Base-by-base conservation (phyloP, 192 early-diverging fungal species). In the Dispira simplex region DNA sequence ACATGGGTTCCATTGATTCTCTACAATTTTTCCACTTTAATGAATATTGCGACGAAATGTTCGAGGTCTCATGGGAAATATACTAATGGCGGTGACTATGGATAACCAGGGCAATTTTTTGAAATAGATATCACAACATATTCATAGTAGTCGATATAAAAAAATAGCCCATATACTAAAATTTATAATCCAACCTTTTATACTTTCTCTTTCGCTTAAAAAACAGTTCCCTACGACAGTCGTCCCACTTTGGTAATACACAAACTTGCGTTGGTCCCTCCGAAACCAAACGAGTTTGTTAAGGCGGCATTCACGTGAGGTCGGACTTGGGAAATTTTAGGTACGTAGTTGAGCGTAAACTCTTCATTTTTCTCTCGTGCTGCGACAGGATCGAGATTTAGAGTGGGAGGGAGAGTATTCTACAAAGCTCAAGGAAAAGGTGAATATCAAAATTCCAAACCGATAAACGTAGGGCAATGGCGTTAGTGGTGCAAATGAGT, bases 241-340 rank as follows among this genome's bases (percentile, higher is more conserved):
- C 13, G 3, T 23, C 23, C n/a, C 13, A 27, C n/a, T 44, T 80
- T 83, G 9, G 78, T 57, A 71, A 91, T 88, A 49, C 83, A 77
- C 20, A 91, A 72, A 6, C 81, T 79, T 0, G 83, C 83, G 66
- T 89, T 89, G 1, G 85, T 87, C 46, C 87, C 87, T 60, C 92
- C 92, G 82, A 94, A 95, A 13, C 92, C 92, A 81, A 97, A 95
- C 39, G 85, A 89, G 74, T 93, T 93, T 26, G 88, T 86, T 39
- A 98, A 65, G 0, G 86, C 90, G 0, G 81, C 83, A 39, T 77
- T 67, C 44, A 93, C 70, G 11, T 69, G 63, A 0, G 74, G 70
- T 44, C 80, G 75, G 13, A 77, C 72, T 66, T 87, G 85, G n/a
- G 87, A 77, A 46, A 71, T 70, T 18, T 79, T 70, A 0, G 90